Evolutionary conservation across 2,329 filamentous ascomycete genomes (phyloP), one percentile per base, ranked within the genome.

Genomic region (Botryosphaeria agaves): DNA sequence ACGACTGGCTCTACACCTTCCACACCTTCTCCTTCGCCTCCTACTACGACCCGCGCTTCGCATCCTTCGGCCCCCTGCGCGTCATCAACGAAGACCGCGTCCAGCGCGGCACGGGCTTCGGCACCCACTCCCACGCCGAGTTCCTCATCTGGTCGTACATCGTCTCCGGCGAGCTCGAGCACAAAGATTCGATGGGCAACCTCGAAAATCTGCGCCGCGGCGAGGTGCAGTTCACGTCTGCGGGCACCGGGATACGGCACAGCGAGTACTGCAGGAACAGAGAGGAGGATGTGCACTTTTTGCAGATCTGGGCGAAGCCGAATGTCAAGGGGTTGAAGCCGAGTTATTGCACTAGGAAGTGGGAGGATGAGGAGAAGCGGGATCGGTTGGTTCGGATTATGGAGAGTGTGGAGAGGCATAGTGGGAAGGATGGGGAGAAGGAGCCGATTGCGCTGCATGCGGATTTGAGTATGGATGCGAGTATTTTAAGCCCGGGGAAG

Each of bases 61-160:
- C 66, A 27, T 64, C 68, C 38, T 91, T 79, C 47, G 83, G 84
- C 5, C 68, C 75, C 16, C 65, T 92, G 28, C 72, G 83, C 33
- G 82, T 92, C 23, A 73, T 92, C 45, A 92, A 92, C 47, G 83
- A 93, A 58, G 83, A 92, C 51, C 76, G 81, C 19, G 82, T 92
- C 19, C 68, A 71, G 44, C 59, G 74, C 17, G 67, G 71, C 35
- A 72, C 66, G 7, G 83, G 83, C 4, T 92, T 92, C 56, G 81
- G 82, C 3, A 84, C 80, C 0, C 84, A 92, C 49, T 73, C 73
- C 16, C 84, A 92, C 53, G 69, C 76, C 38, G 79, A 92, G 51
- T 85, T 83, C 51, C 79, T 91, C 53, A 92, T 92, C 56, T 91
- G 87, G 64, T 76, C 68, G 47, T 89, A 92, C 56, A 76, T 91